Evolutionary conservation across 495 filamentous ascomycete species (phyloP).

Genomic region (Aspergillus indologenus): DNA sequence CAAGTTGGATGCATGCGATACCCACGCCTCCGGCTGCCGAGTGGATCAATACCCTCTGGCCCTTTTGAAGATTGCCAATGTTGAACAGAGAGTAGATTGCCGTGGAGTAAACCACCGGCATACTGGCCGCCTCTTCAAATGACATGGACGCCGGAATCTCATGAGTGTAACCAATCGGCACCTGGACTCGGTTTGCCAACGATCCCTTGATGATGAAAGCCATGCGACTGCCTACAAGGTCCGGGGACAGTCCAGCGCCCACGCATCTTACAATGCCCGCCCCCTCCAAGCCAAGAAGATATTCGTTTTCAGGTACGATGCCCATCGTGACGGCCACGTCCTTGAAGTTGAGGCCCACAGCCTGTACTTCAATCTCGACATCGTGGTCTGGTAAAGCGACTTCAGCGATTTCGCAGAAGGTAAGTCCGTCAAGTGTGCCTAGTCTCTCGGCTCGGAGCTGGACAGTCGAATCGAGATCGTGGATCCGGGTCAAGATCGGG

Average conservation of each 20-base stretch:
- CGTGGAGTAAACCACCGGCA: constrained; percentile 41
- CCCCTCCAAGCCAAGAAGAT: constrained; percentile 38
- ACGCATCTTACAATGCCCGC: constrained; percentile 37
- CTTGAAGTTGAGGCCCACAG: constrained; percentile 32
- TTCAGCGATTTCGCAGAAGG: constrained; percentile 6
- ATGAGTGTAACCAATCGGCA: constrained; percentile 21
- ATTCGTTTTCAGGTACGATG: constrained; percentile 27
- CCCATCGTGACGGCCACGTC: constrained; percentile 41
- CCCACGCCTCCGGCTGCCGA: constrained; percentile 43
- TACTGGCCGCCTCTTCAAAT: constrained; percentile 42
- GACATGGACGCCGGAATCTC: constrained; percentile 31
- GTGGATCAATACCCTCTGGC: constrained; percentile 42
- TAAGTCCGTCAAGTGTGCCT: background rate
- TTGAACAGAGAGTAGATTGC: constrained; percentile 38
- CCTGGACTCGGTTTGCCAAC: constrained; percentile 24
- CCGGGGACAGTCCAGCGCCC: background rate
- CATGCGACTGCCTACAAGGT: constrained; percentile 30
- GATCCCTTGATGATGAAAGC: constrained; percentile 29
- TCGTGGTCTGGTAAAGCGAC: constrained; percentile 9
- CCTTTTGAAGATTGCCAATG: constrained; percentile 26
- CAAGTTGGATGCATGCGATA: constrained; percentile 37
- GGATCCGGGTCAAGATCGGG: background rate
- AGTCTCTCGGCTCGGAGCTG: background rate
- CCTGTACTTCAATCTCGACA: constrained; percentile 31
- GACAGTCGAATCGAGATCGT: background rate